Conservation (phyloP, 2,329 filamentous ascomycete species). For the Penicillium hesseltinei region DNA sequence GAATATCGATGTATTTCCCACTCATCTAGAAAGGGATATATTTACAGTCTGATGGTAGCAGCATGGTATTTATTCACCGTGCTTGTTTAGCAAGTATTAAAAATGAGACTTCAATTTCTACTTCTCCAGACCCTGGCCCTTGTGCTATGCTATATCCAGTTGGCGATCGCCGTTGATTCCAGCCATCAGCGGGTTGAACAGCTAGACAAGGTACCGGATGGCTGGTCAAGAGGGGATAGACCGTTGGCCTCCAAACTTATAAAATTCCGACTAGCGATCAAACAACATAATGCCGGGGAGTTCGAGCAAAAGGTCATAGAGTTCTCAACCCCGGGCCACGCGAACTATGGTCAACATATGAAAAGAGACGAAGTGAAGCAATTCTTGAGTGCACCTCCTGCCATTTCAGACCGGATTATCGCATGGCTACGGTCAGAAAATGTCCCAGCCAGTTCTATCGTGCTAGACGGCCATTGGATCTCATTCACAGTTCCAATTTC, state of each 20-base stretch:
- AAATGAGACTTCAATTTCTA: not conserved
- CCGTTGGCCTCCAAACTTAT: conserved; percentile 42
- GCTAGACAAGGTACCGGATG: conserved; percentile 30
- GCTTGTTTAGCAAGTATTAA: not conserved
- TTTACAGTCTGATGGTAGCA: not conserved
- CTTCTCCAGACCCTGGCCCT: conserved; percentile 12
- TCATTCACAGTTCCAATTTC: conserved; percentile 47
- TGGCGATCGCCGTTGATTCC: not conserved
- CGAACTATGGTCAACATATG: conserved; percentile 61
- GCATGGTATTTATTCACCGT: no score
- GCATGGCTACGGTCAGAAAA: conserved; percentile 56
- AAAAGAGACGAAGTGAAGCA: conserved; percentile 58
- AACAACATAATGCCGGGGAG: conserved; percentile 48
- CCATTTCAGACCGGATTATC: conserved; percentile 51
- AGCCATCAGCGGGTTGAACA: conserved; percentile 30
- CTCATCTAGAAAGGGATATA: not conserved
- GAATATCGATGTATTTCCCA: not conserved
- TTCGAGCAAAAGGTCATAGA: conserved; percentile 61
- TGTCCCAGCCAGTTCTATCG: conserved; percentile 47
- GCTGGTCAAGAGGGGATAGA: conserved; percentile 32
- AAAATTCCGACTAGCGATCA: conserved; percentile 51
- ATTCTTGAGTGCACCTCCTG: conserved; percentile 52
- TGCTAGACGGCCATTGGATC: conserved; percentile 60
- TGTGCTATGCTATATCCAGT: conserved; percentile 8
- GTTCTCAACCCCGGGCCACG: conserved; percentile 60